Evolutionary conservation across 1,284 basidiomycete species (phyloP), one percentile per base, ranked within the genome.

Genomic region (Rhodotorula sp.): DNA sequence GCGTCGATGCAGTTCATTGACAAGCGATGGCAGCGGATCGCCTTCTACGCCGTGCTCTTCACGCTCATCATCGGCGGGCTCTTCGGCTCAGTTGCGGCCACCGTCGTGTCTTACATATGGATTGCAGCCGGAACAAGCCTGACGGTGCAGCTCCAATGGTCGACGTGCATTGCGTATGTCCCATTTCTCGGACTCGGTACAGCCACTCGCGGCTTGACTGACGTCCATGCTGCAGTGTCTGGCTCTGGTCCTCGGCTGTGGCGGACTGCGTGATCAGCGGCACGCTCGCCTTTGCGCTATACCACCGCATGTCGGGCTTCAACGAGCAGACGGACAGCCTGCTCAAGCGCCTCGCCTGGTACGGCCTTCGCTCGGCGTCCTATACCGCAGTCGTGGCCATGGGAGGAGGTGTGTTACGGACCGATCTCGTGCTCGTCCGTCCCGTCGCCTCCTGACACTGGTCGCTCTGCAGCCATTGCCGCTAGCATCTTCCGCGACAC

Each of bases 251-350:
- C 10, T 60, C 42, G 13, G 62, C 62, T 17, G 56, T 46, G 4
- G 62, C 62, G 21, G 67, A 69, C 44, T 17, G 12, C 34, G 60
- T 55, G 41, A 66, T 71, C 25, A 67, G 64, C 21, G 1, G 45
- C 27, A 56, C 61, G 12, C 61, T 71, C 17, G 49, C 54, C 8
- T 71, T 42, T 34, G 49, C 34, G 13, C 50, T 71, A 2, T 16
- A 56, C 7, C 42, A 49, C 3, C 59, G 69, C 16, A 66, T 66
- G 14, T 41, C 56, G 5, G 56, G 56, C 27, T 54, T 54, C 53
- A 54, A 54, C 27, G 7, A 5, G 14, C 10, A 42, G 5, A 44
- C 56, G 42, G 41, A n/a, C 21, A 23, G 41, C 41, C 23, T 57
- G 1, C 56, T 57, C 56, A 42, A 42, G 41, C 55, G 34, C 41